These are phyloP conservation scores for Arthroderma sp. DNA, from an alignment of 2,329 filamentous ascomycete species.

Conservation along the genomic window DNA sequence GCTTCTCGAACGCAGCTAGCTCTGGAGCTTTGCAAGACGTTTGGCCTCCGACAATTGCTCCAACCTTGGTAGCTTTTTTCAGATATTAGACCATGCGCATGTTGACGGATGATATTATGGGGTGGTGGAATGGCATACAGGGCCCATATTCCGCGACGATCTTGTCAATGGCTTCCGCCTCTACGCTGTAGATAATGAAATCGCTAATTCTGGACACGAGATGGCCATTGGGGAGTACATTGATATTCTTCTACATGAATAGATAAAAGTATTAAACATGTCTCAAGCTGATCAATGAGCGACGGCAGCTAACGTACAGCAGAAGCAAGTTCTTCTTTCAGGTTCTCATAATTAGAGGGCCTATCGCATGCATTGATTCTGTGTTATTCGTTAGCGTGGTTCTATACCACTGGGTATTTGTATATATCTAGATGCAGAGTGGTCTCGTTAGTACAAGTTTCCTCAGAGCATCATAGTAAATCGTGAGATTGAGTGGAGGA, in stretches of 20 bases:
- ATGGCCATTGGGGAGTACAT: conserved; percentile 87
- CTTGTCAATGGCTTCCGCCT: conserved; percentile 76
- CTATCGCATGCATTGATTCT: conserved; percentile 93
- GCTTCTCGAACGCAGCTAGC: conserved; percentile 79
- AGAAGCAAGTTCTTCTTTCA: conserved; percentile 70
- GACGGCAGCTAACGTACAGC: conserved; percentile 54
- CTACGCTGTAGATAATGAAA: conserved; percentile 97
- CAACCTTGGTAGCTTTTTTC: conserved; percentile 70
- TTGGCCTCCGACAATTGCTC: conserved; percentile 91
- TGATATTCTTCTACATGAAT: conserved; percentile 59
- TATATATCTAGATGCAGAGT: no score
- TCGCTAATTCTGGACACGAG: conserved; percentile 91
- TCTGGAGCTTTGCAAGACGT: conserved; percentile 98
- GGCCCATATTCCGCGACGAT: conserved; percentile 84
- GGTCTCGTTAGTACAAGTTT: no score
- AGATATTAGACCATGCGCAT: conserved; percentile 2
- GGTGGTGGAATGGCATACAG: conserved; percentile 47
- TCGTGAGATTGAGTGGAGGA: conserved; percentile 9
- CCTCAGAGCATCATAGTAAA: no score
- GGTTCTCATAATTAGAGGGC: conserved; percentile 70
- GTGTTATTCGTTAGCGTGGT: conserved; percentile 9
- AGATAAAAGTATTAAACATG: conserved; percentile 16
- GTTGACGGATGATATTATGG: neutral
- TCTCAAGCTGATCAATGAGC: conserved; percentile 5
- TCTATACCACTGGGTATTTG: no score